Conservation (phyloP, 345 rosid genomes). For the Euphorbia tirucalli region DNA sequence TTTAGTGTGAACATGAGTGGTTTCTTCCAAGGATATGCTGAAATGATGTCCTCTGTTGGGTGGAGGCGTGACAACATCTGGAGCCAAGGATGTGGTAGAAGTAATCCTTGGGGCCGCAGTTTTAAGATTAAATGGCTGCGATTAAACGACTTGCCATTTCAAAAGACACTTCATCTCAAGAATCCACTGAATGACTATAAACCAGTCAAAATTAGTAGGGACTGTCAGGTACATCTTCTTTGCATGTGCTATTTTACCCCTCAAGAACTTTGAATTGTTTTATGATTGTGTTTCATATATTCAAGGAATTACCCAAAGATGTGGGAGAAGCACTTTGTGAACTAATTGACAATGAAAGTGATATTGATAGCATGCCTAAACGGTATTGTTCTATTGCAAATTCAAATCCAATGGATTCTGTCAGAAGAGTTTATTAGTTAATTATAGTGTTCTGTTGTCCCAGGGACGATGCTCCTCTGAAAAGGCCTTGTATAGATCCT, state of each 20-base stretch:
- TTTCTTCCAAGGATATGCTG: constrained; percentile 97
- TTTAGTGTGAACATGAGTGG: constrained; percentile 99
- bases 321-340: constrained; percentile 92
- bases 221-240: constrained; percentile 71
- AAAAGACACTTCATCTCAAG: constrained; percentile 91
- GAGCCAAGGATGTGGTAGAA: constrained; percentile 85
- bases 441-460: constrained; percentile 28
- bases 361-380: constrained; percentile 41
- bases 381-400: constrained; percentile 39
- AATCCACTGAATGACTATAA: constrained; percentile 89
- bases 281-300: constrained; percentile 13
- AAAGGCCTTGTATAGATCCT: constrained; percentile 52
- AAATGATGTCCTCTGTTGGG: constrained; percentile 90
- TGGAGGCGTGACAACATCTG: constrained; percentile 91
- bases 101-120: constrained; percentile 91
- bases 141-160: constrained; percentile 83
- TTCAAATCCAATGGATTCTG: constrained; percentile 8
- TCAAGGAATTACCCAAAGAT: constrained; percentile 79
- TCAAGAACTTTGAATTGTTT: constrained; percentile 9
- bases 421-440: constrained; percentile 14
- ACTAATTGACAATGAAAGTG: constrained; percentile 67
- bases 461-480: constrained; percentile 52
- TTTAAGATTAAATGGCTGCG: constrained; percentile 88
- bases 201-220: constrained; percentile 98
- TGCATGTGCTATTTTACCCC: constrained; percentile 5